Base-by-base conservation (phyloP, 495 filamentous ascomycete genomes). In the Apiosordaria backusii region DNA sequence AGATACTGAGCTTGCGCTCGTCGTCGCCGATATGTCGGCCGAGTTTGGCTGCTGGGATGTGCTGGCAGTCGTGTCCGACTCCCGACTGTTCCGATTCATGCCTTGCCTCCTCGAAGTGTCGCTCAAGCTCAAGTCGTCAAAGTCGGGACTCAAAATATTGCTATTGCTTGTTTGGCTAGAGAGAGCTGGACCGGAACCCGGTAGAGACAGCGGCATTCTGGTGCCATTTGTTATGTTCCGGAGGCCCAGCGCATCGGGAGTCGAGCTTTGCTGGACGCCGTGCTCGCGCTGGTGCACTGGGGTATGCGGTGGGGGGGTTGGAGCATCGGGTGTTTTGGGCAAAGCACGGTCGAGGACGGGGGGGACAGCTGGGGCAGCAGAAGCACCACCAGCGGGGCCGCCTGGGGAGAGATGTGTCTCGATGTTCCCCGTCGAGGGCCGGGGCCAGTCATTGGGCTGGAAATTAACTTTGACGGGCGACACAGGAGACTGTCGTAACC, bases 1-100 rank as follows among this genome's bases (percentile, higher is more conserved):
- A 26, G 80, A 83, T 22, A 84, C 68, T 2, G 81, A 84, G 64
- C 81, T 84, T 22, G 78, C 80, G 64, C 81, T 84, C 16, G 81
- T 84, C 62, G 81, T 77, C 22, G 75, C 74, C 21, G 81, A 84
- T 0, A 80, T 81, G 50, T 80, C 76, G 19, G 71, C 75, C 35
- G 81, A 82, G 29, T 71, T 71, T 53, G 74, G 81, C 58, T 79
- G 79, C 57, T 79, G 80, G 4, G 79, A 73, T 4, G 74, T 80
- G 64, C 81, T 83, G 6, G 71, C 76, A 19, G 79, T 82, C 0
- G 80, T 70, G 60, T 81, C 78, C 19, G 81, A 82, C 66, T 84
- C 81, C 19, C 81, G 72, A 61, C 81, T 84, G 60, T 80, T 78
- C 25, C 81, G 73, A 60, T 81, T 78, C 25, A 71, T 65, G 57